A percentile compares a stretch with the other conserved stretches of the same genome.
phyloP scores from a whole-genome alignment of 345 rosid species.

The Moringa oleifera region DNA sequence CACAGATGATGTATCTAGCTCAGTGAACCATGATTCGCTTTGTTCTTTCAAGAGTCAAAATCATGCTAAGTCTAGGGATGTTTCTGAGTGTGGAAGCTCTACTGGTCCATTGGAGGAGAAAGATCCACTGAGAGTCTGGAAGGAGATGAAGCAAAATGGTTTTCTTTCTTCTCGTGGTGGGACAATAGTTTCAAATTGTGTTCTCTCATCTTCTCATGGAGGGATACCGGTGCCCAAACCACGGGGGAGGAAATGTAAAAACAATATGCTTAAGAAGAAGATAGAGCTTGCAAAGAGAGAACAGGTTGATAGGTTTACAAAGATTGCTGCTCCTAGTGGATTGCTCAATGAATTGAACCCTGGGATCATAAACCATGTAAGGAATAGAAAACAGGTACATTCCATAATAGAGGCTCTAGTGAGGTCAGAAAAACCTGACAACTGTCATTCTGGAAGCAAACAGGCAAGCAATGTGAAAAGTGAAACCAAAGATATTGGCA shows the following conservation, averaged over 20 bases:
- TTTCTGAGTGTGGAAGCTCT: constrained; percentile 75
- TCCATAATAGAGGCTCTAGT: constrained; percentile 81
- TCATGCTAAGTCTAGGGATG: constrained; percentile 27
- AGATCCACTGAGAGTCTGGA: constrained; percentile 70
- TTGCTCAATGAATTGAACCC: constrained; percentile 83
- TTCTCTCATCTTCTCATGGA: constrained; percentile 40
- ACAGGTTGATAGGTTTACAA: constrained; percentile 70
- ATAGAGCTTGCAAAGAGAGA: constrained; percentile 72
- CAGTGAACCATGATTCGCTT: constrained; percentile 33
- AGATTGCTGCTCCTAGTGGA: constrained; percentile 89
- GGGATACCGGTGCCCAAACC: constrained; percentile 63
- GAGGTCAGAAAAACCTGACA: constrained; percentile 33
- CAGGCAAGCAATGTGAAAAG: constrained; percentile 29
- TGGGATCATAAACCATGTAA: constrained; percentile 85
- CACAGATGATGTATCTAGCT: constrained; percentile 48
- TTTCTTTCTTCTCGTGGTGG: constrained; percentile 78
- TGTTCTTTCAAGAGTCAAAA: constrained; percentile 28
- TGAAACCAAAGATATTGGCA: constrained; percentile 21
- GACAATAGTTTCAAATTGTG: constrained; percentile 33
- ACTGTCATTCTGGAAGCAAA: constrained; percentile 22
- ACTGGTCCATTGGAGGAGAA: constrained; percentile 40
- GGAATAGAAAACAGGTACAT: constrained; percentile 85
- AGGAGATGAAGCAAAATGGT: constrained; percentile 86
- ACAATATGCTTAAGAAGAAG: constrained; percentile 49
- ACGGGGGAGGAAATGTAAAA: constrained; percentile 55